Evolutionary conservation across 2,329 filamentous ascomycete genomes (phyloP).

Genomic region (Neopestalotiopsis clavispora): DNA sequence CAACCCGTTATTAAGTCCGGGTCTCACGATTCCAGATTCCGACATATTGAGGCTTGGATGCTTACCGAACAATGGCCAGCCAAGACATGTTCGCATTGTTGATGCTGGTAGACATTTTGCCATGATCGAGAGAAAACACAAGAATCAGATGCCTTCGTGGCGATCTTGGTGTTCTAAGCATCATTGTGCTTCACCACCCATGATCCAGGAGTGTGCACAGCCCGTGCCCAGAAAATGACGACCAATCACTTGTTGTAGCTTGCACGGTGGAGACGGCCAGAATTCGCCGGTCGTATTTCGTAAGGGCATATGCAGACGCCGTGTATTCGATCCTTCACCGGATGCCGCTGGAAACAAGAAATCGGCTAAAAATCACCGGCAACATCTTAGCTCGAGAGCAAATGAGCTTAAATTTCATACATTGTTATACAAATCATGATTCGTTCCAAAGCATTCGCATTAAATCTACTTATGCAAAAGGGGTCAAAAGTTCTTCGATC

Average conservation of each 20-base stretch:
- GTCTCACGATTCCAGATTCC: neutral
- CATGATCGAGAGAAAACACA: neutral
- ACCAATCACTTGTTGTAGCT: constrained; percentile 10
- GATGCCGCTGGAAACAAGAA: neutral
- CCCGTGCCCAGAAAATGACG: constrained; percentile 13
- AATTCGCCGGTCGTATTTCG: constrained; percentile 7
- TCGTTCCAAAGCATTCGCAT: too few species aligned
- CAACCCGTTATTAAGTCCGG: neutral
- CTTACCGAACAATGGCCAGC: constrained; percentile 1
- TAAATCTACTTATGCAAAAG: neutral
- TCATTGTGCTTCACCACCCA: constrained; percentile 1
- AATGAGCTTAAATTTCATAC: neutral
- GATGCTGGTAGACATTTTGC: neutral
- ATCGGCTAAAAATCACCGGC: neutral
- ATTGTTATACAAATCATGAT: neutral
- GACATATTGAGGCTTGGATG: neutral
- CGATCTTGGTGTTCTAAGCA: constrained; percentile 8
- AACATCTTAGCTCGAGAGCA: neutral
- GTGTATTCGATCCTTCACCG: neutral
- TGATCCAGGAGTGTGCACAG: constrained; percentile 6
- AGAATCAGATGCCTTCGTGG: neutral
- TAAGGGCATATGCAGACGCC: neutral
- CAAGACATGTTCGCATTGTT: constrained; percentile 3
- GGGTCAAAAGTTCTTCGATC: neutral
- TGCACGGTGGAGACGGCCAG: constrained; percentile 3